phyloP scores from a whole-genome alignment of 1,139 yeast species.

The Geotrichum citri-aurantii region DNA sequence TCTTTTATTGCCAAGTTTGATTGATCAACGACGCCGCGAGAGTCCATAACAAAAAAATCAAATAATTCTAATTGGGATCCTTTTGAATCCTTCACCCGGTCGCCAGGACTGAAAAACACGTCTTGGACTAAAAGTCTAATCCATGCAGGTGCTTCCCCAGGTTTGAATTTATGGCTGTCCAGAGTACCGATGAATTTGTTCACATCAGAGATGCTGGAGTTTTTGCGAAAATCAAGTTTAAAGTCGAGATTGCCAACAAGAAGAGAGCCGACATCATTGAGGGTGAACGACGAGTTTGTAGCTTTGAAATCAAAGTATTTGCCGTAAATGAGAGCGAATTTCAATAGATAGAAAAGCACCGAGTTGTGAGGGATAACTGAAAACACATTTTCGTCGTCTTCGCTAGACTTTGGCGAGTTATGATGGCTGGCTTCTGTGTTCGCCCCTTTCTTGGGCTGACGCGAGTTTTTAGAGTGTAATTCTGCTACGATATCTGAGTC shows the following conservation, averaged over 20 bases:
- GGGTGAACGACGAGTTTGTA: constrained; percentile 27
- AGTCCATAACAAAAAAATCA: constrained; percentile 31
- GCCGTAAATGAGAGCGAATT: constrained; percentile 28
- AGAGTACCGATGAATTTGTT: constrained; percentile 35
- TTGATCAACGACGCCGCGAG: constrained; percentile 34
- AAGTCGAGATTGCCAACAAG: constrained; percentile 30
- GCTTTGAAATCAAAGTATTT: constrained; percentile 30
- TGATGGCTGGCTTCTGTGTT: neutral
- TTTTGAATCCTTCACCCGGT: neutral
- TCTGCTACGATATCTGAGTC: constrained; percentile 25
- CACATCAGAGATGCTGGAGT: constrained; percentile 17
- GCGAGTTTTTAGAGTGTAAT: neutral
- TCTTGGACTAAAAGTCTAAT: constrained; percentile 28
- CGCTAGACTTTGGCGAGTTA: neutral
- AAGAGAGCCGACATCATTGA: constrained; percentile 27
- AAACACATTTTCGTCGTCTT: constrained; percentile 19
- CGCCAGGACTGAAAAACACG: constrained; percentile 27
- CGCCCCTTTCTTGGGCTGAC: neutral
- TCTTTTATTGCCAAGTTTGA: constrained; percentile 33
- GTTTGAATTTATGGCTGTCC: constrained; percentile 29
- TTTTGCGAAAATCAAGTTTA: constrained; percentile 30
- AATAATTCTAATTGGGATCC: constrained; percentile 28
- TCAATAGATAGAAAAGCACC: constrained; percentile 23
- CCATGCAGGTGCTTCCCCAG: constrained; percentile 32
- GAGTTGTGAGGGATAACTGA: constrained; percentile 27